A percentile compares a stretch with the other conserved stretches of the same genome.
Conservation (phyloP, 768 basidiomycete genomes). For the Flagelloscypha sp. region DNA sequence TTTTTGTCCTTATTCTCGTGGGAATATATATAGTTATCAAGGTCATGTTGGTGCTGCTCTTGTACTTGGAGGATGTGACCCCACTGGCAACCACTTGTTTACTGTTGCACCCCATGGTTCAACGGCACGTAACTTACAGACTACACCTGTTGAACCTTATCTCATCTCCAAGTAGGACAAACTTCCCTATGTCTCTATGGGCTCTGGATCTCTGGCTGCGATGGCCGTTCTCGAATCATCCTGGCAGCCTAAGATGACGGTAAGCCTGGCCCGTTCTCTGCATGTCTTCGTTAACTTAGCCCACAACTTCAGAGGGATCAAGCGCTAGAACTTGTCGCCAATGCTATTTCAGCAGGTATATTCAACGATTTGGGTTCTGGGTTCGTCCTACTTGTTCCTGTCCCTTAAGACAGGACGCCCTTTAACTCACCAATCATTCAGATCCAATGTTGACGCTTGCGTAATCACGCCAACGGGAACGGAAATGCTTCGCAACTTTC, state of each 20-base stretch:
- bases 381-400: too few species aligned
- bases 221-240: constrained; percentile 95
- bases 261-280: constrained; percentile 24
- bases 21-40: constrained; percentile 55
- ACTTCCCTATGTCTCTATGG: constrained; percentile 98
- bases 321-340: constrained; percentile 74
- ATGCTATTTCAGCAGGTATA: constrained; percentile 90
- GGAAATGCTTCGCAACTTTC: constrained; percentile 90
- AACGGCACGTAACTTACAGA: too few species aligned
- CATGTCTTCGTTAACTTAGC: background rate
- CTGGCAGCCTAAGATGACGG: constrained; percentile 80
- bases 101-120: constrained; percentile 95
- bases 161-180: too few species aligned
- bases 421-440: too few species aligned
- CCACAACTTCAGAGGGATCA: constrained; percentile 66
- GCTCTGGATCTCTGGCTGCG: constrained; percentile 89
- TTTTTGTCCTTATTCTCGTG: background rate
- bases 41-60: constrained; percentile 93
- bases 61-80: constrained; percentile 94
- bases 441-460: constrained; percentile 96
- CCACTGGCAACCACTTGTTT: constrained; percentile 90
- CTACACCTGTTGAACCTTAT: too few species aligned
- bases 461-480: constrained; percentile 82
- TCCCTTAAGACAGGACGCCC: too few species aligned
- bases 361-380: constrained; percentile 99